Evolutionary conservation across 2,329 filamentous ascomycete species (phyloP).

Genomic region (Aspergillus sp.): DNA sequence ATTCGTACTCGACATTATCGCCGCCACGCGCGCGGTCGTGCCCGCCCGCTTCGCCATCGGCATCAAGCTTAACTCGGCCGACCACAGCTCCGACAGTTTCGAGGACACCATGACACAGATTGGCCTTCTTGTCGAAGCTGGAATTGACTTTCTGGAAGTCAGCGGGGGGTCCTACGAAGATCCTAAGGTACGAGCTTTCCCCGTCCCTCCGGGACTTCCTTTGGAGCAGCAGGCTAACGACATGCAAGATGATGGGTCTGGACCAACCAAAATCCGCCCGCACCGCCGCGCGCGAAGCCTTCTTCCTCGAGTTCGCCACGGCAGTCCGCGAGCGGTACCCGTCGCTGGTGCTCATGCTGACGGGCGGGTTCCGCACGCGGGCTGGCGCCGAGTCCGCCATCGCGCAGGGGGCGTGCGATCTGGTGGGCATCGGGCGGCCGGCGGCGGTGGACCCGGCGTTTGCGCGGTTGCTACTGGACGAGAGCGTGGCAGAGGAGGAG

Average conservation of each 20-base stretch:
- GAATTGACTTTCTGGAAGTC: constrained; percentile 66
- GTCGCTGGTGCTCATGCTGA: constrained; percentile 53
- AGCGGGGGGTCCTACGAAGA: constrained; percentile 62
- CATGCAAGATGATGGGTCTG: constrained; percentile 34
- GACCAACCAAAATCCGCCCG: constrained; percentile 29
- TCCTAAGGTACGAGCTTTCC: constrained; percentile 38
- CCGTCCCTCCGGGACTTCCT: no score
- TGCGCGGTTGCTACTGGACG: constrained; percentile 32
- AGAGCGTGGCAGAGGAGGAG: constrained; percentile 23
- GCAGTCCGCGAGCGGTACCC: constrained; percentile 48
- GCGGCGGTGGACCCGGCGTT: constrained; percentile 45
- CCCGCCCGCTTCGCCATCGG: constrained; percentile 45
- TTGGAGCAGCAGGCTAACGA: no score
- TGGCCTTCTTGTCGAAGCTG: constrained; percentile 38
- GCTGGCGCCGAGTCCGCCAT: constrained; percentile 51
- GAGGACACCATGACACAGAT: constrained; percentile 60
- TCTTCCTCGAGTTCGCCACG: constrained; percentile 66
- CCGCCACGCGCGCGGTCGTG: constrained; percentile 40
- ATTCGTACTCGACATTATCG: constrained; percentile 46
- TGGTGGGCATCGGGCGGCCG: constrained; percentile 50
- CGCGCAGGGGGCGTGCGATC: constrained; percentile 45
- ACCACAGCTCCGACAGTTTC: constrained; percentile 38
- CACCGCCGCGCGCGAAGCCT: constrained; percentile 60
- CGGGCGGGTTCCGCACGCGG: constrained; percentile 60
- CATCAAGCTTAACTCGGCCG: constrained; percentile 52